Conservation (phyloP, 83 land plant species). For the Picea mariana region DNA sequence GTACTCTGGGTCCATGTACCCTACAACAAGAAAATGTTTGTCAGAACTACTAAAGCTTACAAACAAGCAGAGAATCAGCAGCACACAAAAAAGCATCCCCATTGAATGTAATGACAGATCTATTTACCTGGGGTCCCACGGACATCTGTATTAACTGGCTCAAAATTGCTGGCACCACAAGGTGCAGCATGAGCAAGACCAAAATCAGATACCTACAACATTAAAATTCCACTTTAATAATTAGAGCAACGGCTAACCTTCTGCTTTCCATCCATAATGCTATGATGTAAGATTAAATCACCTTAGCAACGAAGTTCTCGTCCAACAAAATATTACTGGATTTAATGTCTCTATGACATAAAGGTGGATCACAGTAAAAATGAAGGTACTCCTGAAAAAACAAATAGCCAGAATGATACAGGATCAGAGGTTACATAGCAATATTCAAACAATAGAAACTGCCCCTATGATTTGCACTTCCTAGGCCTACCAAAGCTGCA, state of each 20-base stretch:
- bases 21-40: no score
- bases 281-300: slow-evolving; percentile 17
- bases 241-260: no score
- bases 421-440: background rate
- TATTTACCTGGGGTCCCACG: slow-evolving; percentile 91
- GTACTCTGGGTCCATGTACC: slow-evolving; percentile 94
- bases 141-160: slow-evolving; percentile 78
- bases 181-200: slow-evolving; percentile 91
- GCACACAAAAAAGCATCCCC: background rate
- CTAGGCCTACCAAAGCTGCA: slow-evolving; percentile 74
- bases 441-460: background rate
- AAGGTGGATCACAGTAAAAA: slow-evolving; percentile 89
- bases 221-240: no score
- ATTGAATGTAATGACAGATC: background rate
- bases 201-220: slow-evolving; percentile 83
- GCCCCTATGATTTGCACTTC: background rate
- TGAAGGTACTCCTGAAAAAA: slow-evolving; percentile 89
- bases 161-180: slow-evolving; percentile 64
- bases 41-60: no score
- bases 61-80: background rate
- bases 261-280: background rate
- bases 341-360: slow-evolving; percentile 92
- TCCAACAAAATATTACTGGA: slow-evolving; percentile 91
- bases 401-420: no score
- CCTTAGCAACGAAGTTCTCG: slow-evolving; percentile 91